Conservation (phyloP, 2,329 filamentous ascomycete species). For the Scedosporium minutisporum region DNA sequence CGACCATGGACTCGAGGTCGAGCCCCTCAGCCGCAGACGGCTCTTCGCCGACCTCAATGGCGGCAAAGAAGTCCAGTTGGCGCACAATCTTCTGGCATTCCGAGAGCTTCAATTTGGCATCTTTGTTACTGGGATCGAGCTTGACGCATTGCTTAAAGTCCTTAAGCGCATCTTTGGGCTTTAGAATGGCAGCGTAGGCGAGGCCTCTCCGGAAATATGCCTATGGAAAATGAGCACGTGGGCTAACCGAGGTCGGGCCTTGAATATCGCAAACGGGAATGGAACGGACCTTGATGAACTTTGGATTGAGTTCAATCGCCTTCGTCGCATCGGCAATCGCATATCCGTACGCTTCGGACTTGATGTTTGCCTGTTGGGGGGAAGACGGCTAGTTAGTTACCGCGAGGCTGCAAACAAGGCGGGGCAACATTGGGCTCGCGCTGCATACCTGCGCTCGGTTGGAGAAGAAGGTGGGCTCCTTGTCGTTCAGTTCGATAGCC, state of each 20-base stretch:
- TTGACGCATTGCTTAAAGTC: constrained; percentile 89
- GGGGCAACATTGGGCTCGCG: constrained; percentile 10
- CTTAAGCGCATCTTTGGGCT: constrained; percentile 75
- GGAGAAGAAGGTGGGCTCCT: constrained; percentile 83
- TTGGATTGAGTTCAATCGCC: constrained; percentile 80
- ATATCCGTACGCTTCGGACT: constrained; percentile 89
- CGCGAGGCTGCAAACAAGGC: constrained; percentile 1
- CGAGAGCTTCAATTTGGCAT: constrained; percentile 80
- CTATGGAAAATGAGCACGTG: constrained; percentile 29
- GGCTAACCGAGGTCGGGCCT: background rate
- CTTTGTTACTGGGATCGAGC: constrained; percentile 79
- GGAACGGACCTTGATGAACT: constrained; percentile 69
- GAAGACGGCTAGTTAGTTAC: background rate
- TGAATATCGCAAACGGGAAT: background rate
- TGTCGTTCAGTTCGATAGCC: constrained; percentile 74
- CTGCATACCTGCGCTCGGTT: constrained; percentile 78
- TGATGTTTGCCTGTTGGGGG: constrained; percentile 70
- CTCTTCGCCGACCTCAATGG: constrained; percentile 87
- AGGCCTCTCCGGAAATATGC: constrained; percentile 92
- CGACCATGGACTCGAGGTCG: constrained; percentile 73
- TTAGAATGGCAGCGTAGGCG: constrained; percentile 82
- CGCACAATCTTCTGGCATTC: constrained; percentile 95
- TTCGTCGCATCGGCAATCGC: constrained; percentile 84
- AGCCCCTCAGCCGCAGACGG: constrained; percentile 87
- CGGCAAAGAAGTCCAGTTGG: constrained; percentile 83